A percentile compares a stretch with the other conserved stretches of the same genome.
Conservation (phyloP, 2,329 filamentous ascomycete species). For the Diaporthe amygdali region DNA sequence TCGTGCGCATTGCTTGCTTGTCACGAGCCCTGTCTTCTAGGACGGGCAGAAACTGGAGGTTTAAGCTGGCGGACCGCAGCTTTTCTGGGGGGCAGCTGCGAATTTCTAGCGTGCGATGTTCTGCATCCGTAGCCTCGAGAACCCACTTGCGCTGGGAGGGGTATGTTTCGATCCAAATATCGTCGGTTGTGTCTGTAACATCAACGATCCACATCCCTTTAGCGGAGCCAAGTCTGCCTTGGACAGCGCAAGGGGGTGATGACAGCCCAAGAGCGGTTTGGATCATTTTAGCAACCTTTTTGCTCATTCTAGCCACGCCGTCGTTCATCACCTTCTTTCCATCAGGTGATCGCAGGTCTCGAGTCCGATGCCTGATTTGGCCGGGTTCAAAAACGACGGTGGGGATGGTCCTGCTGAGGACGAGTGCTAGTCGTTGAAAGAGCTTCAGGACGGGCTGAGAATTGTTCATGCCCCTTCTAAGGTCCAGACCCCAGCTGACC, state of each 20-base stretch:
- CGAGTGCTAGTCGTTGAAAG: slow-evolving; percentile 62
- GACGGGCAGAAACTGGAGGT: slow-evolving; percentile 72
- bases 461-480: slow-evolving; percentile 43
- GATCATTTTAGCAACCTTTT: slow-evolving; percentile 59
- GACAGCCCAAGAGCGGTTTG: slow-evolving; percentile 53
- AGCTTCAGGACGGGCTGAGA: slow-evolving; percentile 58
- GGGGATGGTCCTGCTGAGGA: slow-evolving; percentile 55
- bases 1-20: slow-evolving; percentile 46
- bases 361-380: slow-evolving; percentile 48
- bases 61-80: slow-evolving; percentile 60
- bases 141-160: slow-evolving; percentile 74
- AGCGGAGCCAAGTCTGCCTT: slow-evolving; percentile 73
- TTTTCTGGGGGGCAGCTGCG: slow-evolving; percentile 48
- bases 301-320: slow-evolving; percentile 70
- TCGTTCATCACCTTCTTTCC: slow-evolving; percentile 63
- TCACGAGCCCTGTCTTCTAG: slow-evolving; percentile 64
- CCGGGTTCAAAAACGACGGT: slow-evolving; percentile 49
- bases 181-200: slow-evolving; percentile 46
- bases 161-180: slow-evolving; percentile 70
- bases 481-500: slow-evolving; percentile 58
- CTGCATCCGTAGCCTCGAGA: slow-evolving; percentile 47
- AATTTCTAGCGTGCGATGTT: slow-evolving; percentile 71
- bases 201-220: slow-evolving; percentile 80
- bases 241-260: slow-evolving; percentile 67
- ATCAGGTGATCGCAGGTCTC: slow-evolving; percentile 46